Conservation (phyloP, 306 rosid species). For the Lotus japonicus region DNA sequence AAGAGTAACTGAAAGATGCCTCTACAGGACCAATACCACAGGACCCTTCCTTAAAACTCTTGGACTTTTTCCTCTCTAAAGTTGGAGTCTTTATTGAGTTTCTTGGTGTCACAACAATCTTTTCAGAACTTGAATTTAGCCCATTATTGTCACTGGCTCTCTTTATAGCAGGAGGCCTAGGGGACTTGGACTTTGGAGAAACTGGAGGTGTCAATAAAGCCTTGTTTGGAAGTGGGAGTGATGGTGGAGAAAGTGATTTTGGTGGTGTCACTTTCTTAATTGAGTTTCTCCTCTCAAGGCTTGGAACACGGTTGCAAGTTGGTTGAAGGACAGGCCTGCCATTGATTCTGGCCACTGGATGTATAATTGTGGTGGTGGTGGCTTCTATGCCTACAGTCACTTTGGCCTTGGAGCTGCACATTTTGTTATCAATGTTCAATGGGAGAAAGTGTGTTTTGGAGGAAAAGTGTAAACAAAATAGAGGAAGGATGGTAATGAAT, state of each 20-base stretch:
- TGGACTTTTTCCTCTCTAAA: conserved; percentile 83
- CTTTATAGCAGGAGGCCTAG: conserved; percentile 70
- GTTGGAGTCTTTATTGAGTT: conserved; percentile 36
- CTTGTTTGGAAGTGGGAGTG: conserved; percentile 29
- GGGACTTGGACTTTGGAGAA: conserved; percentile 75
- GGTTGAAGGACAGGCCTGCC: conserved; percentile 91
- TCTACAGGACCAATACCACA: conserved; percentile 29
- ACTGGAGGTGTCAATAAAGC: conserved; percentile 47
- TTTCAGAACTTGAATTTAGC: conserved; percentile 59
- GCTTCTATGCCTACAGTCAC: conserved; percentile 47
- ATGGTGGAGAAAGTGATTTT: conserved; percentile 37
- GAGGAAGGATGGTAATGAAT: background rate
- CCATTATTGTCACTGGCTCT: conserved; percentile 59
- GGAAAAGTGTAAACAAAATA: background rate
- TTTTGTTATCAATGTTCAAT: background rate
- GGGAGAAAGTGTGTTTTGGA: background rate
- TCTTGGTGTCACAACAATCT: conserved; percentile 42
- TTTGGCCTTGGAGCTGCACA: conserved; percentile 75
- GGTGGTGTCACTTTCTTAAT: conserved; percentile 53
- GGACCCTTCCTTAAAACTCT: conserved; percentile 66
- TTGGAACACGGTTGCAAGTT: conserved; percentile 66
- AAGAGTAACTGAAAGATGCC: conserved; percentile 58
- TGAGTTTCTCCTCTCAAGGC: conserved; percentile 56
- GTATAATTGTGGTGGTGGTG: conserved; percentile 20
- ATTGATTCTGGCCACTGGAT: conserved; percentile 48